phyloP scores from a whole-genome alignment of 2,329 filamentous ascomycete genomes.

The Beauveria sp. region DNA sequence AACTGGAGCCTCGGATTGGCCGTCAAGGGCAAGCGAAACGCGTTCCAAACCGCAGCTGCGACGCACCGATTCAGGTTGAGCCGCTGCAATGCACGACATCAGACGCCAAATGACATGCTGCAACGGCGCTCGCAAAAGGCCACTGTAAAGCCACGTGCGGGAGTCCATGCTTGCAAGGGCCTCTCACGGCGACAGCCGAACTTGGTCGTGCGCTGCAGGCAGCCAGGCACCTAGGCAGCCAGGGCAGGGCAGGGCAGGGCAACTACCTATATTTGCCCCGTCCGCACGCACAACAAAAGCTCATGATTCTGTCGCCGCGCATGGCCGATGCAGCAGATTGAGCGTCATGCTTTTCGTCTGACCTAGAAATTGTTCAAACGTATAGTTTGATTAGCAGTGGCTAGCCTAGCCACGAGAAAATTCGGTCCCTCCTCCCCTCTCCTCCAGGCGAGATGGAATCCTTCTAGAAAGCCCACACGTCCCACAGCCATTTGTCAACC shows the following conservation, averaged over 20 bases:
- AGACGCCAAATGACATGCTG: too few species aligned
- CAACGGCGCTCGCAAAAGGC: not conserved
- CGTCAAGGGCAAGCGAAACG: not conserved
- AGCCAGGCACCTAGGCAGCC: too few species aligned
- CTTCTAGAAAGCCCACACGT: constrained; percentile 3
- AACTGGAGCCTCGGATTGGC: not conserved
- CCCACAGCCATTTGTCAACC: constrained; percentile 6
- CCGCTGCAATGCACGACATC: not conserved
- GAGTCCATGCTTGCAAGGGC: not conserved
- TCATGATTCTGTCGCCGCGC: not conserved
- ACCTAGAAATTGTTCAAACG: not conserved
- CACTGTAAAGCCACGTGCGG: not conserved
- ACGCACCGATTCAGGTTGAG: constrained; percentile 4
- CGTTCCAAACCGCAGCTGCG: not conserved
- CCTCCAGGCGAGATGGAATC: not conserved
- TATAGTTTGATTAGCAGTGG: constrained; percentile 4
- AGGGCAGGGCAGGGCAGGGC: too few species aligned
- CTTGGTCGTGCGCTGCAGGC: too few species aligned
- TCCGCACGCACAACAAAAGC: too few species aligned
- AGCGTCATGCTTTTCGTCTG: not conserved
- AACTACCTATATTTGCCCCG: too few species aligned
- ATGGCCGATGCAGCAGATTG: not conserved
- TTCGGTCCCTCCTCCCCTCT: not conserved
- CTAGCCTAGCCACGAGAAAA: not conserved
- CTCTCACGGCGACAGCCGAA: too few species aligned